A percentile compares a stretch with the other conserved stretches of the same genome.
These are phyloP conservation scores for Furcasterigmium sp. DNA, from an alignment of 2,329 filamentous ascomycete species.

Conservation along the genomic window DNA sequence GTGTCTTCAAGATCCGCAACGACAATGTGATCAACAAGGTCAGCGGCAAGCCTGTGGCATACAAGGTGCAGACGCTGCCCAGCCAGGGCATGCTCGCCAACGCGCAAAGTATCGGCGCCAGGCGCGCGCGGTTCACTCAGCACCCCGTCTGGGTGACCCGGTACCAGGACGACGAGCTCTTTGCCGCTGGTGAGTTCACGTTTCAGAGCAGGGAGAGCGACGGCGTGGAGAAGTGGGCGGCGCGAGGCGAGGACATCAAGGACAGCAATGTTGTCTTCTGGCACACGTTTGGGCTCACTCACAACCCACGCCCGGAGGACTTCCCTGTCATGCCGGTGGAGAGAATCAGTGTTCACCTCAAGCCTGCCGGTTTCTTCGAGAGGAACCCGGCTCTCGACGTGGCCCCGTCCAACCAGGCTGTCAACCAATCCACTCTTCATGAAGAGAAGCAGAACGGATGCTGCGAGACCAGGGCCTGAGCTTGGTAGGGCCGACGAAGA, in stretches of 20 bases:
- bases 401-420: slow-evolving; percentile 27
- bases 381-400: slow-evolving; percentile 42
- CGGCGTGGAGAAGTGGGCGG: slow-evolving; percentile 15
- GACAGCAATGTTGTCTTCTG: slow-evolving; percentile 43
- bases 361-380: slow-evolving; percentile 42
- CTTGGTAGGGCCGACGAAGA: too few species aligned
- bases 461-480: too few species aligned
- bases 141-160: slow-evolving; percentile 22
- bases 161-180: slow-evolving; percentile 22
- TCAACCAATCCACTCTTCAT: too few species aligned
- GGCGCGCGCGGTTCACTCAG: slow-evolving; percentile 19
- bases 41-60: slow-evolving; percentile 27
- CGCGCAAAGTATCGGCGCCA: slow-evolving; percentile 11
- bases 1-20: slow-evolving; percentile 26
- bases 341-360: slow-evolving; percentile 34
- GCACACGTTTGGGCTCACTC: slow-evolving; percentile 45
- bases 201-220: slow-evolving; percentile 26
- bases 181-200: slow-evolving; percentile 20
- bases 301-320: slow-evolving; percentile 51
- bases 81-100: slow-evolving; percentile 27
- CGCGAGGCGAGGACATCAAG: slow-evolving; percentile 29
- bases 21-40: slow-evolving; percentile 22
- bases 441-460: slow-evolving; percentile 7
- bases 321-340: slow-evolving; percentile 40
- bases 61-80: slow-evolving; percentile 27